Percentiles rank a stretch among this genome's conserved stretches.
These are phyloP conservation scores for Nakazawaea wickerhamii DNA, from an alignment of 805 yeast species.

Conservation along the genomic window DNA sequence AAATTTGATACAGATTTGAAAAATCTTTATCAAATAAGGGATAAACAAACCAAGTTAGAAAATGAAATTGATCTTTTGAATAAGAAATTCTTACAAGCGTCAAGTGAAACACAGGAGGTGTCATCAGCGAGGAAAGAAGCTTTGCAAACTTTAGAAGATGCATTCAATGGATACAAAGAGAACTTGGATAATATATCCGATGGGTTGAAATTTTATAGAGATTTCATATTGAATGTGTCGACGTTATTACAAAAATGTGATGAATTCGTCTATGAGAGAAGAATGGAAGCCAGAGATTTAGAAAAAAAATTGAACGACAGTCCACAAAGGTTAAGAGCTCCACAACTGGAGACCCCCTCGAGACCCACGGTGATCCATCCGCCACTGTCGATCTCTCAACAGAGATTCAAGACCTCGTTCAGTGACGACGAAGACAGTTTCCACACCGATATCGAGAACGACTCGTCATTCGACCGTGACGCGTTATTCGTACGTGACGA, in stretches of 20 bases:
- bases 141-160: constrained; percentile 46
- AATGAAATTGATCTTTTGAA: constrained; percentile 31
- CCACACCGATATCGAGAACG: neutral
- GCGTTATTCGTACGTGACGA: neutral
- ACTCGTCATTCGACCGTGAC: constrained; percentile 5
- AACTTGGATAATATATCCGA: constrained; percentile 55
- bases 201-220: constrained; percentile 67
- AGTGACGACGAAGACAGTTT: constrained; percentile 8
- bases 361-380: neutral
- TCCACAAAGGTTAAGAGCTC: neutral
- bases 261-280: constrained; percentile 42
- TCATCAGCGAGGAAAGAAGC: constrained; percentile 35
- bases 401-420: constrained; percentile 2
- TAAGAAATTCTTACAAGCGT: constrained; percentile 19
- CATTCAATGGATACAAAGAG: constrained; percentile 47
- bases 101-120: constrained; percentile 5
- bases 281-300: constrained; percentile 48
- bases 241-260: constrained; percentile 44
- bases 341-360: constrained; percentile 2
- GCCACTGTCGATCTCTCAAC: constrained; percentile 4
- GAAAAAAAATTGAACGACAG: constrained; percentile 24
- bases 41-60: constrained; percentile 33
- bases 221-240: constrained; percentile 44
- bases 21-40: constrained; percentile 37
- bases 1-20: constrained; percentile 45